Conservation (phyloP, 805 yeast species). For the Teunomyces gatunensis region DNA sequence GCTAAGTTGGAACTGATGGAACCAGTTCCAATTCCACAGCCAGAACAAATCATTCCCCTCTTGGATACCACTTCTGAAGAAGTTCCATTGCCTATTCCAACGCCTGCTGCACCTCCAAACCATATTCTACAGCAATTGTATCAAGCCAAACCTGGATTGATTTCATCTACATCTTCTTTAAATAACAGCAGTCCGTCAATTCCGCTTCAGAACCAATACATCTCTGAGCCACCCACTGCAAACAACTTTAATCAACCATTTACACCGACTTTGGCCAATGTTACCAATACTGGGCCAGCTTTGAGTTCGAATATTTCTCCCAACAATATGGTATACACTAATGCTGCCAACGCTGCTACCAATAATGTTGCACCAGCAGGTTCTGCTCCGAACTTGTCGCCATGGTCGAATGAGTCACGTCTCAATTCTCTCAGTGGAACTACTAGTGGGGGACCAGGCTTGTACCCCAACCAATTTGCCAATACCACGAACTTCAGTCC, state of each 20-base stretch:
- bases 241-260: slow-evolving; percentile 1
- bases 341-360: background rate
- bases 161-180: slow-evolving; percentile 1
- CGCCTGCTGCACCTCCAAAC: slow-evolving; percentile 9
- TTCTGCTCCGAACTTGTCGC: slow-evolving; percentile 5
- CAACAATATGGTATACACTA: slow-evolving; percentile 5
- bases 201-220: slow-evolving; percentile 3
- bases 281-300: background rate
- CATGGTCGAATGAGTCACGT: slow-evolving; percentile 13
- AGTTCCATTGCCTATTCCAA: background rate
- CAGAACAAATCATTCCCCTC: slow-evolving; percentile 8
- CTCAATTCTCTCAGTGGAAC: slow-evolving; percentile 7
- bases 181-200: slow-evolving; percentile 4
- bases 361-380: background rate
- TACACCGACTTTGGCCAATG: background rate
- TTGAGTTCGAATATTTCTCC: slow-evolving; percentile 7
- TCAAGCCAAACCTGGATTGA: slow-evolving; percentile 29
- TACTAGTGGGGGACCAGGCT: slow-evolving; percentile 2
- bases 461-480: slow-evolving; percentile 5
- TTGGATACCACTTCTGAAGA: slow-evolving; percentile 1
- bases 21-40: slow-evolving; percentile 14
- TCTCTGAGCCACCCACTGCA: background rate
- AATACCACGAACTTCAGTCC: slow-evolving; percentile 16
- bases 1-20: slow-evolving; percentile 9
- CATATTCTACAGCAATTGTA: slow-evolving; percentile 34